These are phyloP conservation scores for Aureobasidium pullulans DNA, from an alignment of 2,329 filamentous ascomycete genomes.

Conservation along the genomic window DNA sequence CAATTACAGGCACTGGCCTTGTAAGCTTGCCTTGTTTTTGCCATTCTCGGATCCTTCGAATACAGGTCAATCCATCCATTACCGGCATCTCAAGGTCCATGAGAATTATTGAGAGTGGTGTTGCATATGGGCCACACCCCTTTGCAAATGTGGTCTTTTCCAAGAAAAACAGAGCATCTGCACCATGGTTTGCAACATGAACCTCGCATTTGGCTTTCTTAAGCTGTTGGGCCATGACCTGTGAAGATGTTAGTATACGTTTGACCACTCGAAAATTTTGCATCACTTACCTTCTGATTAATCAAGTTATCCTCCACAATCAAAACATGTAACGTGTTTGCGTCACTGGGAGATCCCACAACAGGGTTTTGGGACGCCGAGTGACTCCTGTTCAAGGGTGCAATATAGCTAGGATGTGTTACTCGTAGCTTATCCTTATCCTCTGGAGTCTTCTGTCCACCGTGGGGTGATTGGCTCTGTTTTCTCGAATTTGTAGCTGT, in stretches of 20 bases:
- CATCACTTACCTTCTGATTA: conserved; percentile 27
- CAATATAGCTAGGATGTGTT: not conserved
- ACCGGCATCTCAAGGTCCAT: conserved; percentile 83
- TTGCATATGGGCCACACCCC: conserved; percentile 6
- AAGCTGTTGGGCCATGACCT: conserved; percentile 32
- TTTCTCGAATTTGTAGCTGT: not conserved
- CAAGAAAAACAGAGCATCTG: conserved; percentile 30
- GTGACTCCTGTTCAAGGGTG: conserved; percentile 5
- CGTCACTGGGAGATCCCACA: not conserved
- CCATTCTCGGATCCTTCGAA: conserved; percentile 59
- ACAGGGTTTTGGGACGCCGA: conserved; percentile 6
- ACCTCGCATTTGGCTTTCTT: conserved; percentile 29
- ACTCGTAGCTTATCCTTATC: not conserved
- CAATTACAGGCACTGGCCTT: conserved; percentile 66
- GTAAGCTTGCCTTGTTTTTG: conserved; percentile 55
- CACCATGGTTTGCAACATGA: conserved; percentile 32
- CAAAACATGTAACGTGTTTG: conserved; percentile 16
- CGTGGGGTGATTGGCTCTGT: not conserved
- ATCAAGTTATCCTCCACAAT: conserved; percentile 34
- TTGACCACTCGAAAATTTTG: no score
- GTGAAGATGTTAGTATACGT: not conserved
- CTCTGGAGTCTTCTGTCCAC: not conserved
- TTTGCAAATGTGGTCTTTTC: conserved; percentile 18
- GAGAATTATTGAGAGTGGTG: conserved; percentile 40
- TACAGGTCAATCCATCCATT: conserved; percentile 73